phyloP scores from a whole-genome alignment of 192 early-diverging fungal genomes.

The Lobulomyces angularis region DNA sequence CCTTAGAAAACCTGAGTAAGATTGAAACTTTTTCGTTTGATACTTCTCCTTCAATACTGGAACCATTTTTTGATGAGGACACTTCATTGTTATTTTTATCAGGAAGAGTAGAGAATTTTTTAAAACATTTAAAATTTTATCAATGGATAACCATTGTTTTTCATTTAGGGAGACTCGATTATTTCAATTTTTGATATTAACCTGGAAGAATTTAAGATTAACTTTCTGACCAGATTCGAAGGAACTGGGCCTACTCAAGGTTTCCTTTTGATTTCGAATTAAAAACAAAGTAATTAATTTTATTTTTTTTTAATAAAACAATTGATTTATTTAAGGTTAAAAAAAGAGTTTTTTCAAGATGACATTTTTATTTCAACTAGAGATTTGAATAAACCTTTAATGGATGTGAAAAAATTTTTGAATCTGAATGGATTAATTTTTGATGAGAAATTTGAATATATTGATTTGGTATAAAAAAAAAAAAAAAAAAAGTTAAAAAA shows the following conservation, averaged over 20 bases:
- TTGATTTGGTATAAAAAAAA: too few relatives aligned
- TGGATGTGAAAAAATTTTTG: slow-evolving; percentile 49
- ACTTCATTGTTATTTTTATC: slow-evolving; percentile 52
- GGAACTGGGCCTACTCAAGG: slow-evolving; percentile 50
- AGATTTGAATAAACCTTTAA: slow-evolving; percentile 34
- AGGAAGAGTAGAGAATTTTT: slow-evolving; percentile 23
- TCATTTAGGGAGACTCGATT: slow-evolving; percentile 46
- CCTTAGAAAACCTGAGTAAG: slow-evolving; percentile 11
- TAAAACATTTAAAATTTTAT: not conserved
- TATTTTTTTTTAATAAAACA: too few relatives aligned
- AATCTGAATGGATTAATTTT: too few relatives aligned
- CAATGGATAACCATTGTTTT: not conserved
- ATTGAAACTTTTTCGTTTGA: slow-evolving; percentile 32
- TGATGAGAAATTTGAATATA: too few relatives aligned
- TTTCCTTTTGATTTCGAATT: slow-evolving; percentile 63
- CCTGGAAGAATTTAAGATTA: too few relatives aligned
- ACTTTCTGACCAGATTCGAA: slow-evolving; percentile 50
- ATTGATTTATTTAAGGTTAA: too few relatives aligned
- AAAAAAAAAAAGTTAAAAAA: too few relatives aligned
- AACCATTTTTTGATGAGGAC: slow-evolving; percentile 57
- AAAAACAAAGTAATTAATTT: too few relatives aligned
- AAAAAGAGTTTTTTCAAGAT: slow-evolving; percentile 84
- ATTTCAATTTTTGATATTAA: slow-evolving; percentile 62
- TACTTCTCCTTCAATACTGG: slow-evolving; percentile 62
- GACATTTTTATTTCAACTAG: slow-evolving; percentile 62